Percentiles rank a stretch among this genome's conserved stretches.
These are phyloP conservation scores for Phaseolus lunatus DNA, from an alignment of 306 rosid genomes.

Conservation along the genomic window DNA sequence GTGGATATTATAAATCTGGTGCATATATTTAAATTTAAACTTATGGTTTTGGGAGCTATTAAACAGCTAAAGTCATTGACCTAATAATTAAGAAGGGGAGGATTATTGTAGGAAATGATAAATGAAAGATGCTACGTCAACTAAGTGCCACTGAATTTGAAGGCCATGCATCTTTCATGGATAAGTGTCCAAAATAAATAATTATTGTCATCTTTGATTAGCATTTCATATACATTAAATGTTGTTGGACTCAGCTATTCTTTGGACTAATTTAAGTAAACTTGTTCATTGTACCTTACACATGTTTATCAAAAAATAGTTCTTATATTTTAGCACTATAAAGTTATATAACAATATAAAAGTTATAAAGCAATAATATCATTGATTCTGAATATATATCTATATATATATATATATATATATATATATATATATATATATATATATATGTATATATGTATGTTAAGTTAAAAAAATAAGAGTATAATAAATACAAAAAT, in stretches of 20 bases:
- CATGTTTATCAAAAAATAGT: not conserved
- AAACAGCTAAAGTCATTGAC: not conserved
- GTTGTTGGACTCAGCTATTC: not conserved
- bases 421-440: no score
- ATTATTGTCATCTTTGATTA: not conserved
- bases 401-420: no score
- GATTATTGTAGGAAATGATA: no score
- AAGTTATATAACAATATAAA: not conserved
- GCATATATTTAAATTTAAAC: not conserved
- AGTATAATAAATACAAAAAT: no score
- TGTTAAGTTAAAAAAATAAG: no score
- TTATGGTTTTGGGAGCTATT: not conserved
- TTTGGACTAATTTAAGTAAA: not conserved
- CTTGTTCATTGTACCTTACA: not conserved
- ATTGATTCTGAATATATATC: not conserved
- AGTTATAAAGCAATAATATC: not conserved
- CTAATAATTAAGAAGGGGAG: not conserved
- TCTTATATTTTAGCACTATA: not conserved
- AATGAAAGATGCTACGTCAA: not conserved
- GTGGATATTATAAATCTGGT: not conserved
- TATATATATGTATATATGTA: no score
- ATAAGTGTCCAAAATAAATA: slow-evolving; percentile 12
- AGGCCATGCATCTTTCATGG: not conserved
- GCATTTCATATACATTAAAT: not conserved
- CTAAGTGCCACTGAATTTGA: not conserved